phyloP scores from a whole-genome alignment of 768 basidiomycete species.

The Boletus vermiculosoides region DNA sequence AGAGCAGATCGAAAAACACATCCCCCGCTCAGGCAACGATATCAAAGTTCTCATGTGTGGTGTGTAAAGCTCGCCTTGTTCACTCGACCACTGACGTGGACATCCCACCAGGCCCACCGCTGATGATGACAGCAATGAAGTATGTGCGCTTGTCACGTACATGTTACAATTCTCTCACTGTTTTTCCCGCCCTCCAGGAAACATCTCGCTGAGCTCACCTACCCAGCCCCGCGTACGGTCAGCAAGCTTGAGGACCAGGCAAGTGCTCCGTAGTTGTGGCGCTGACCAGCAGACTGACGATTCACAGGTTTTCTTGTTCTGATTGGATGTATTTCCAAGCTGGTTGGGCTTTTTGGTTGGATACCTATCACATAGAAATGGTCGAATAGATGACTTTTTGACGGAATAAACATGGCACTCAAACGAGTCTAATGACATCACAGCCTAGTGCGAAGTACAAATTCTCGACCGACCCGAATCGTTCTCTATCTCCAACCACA shows the following conservation, averaged over 20 bases:
- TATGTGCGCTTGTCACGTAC: constrained; percentile 33
- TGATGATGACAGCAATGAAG: constrained; percentile 81
- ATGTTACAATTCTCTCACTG: background rate
- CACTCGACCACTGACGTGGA: background rate
- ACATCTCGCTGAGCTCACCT: constrained; percentile 84
- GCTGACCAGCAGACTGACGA: constrained; percentile 14
- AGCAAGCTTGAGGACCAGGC: constrained; percentile 94
- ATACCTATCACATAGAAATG: constrained; percentile 3
- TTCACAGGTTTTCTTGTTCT: constrained; percentile 43
- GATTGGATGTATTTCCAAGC: background rate
- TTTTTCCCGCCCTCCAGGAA: constrained; percentile 48
- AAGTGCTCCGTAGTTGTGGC: background rate
- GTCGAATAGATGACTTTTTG: constrained; percentile 7
- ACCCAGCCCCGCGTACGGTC: constrained; percentile 83
- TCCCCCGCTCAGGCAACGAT: constrained; percentile 64
- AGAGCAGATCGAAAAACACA: constrained; percentile 81
- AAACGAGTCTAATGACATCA: background rate
- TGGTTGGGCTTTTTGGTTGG: background rate
- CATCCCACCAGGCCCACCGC: constrained; percentile 55
- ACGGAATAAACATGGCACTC: constrained; percentile 3
- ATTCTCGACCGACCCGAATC: background rate
- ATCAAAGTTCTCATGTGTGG: constrained; percentile 90
- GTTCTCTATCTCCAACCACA: background rate
- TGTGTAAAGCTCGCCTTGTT: constrained; percentile 36
- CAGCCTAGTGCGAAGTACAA: background rate